A percentile compares a stretch with the other conserved stretches of the same genome.
Evolutionary conservation across 1,139 yeast genomes (phyloP).

Genomic region (Yamadazyma mexicana): DNA sequence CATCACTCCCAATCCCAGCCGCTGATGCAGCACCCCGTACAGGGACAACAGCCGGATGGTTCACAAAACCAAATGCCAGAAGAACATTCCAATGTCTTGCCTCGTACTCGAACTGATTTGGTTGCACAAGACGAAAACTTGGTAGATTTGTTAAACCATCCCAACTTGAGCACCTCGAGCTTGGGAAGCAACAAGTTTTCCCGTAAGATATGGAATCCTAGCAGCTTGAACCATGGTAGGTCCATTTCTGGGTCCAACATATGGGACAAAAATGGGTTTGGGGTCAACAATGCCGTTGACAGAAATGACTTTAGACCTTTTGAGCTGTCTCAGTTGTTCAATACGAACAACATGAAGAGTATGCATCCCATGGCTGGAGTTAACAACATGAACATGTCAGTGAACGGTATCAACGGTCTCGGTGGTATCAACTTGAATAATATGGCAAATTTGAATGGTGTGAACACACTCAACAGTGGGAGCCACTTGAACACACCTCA

Average conservation of each 20-base stretch:
- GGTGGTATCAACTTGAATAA: not conserved
- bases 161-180: constrained; percentile 11
- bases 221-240: constrained; percentile 10
- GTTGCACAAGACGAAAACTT: constrained; percentile 1
- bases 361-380: not conserved
- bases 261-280: constrained; percentile 10
- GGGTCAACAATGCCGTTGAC: constrained; percentile 1
- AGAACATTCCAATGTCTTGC: not conserved
- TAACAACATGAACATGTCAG: not conserved
- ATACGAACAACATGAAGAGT: not conserved
- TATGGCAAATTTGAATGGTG: not conserved
- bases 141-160: constrained; percentile 7
- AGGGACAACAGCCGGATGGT: not conserved
- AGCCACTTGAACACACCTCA: not conserved
- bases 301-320: constrained; percentile 7
- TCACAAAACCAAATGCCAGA: not conserved
- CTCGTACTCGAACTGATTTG: not conserved
- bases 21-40: not conserved
- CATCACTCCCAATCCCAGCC: constrained; percentile 10
- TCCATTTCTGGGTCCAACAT: constrained; percentile 13
- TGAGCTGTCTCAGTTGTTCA: constrained; percentile 5
- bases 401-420: not conserved
- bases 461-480: not conserved
- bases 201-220: constrained; percentile 10
- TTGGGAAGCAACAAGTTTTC: constrained; percentile 11